Percentiles rank a stretch among this genome's conserved stretches.
Evolutionary conservation across 768 basidiomycete species (phyloP).

Genomic region (Hortiboletus flavorubellus): DNA sequence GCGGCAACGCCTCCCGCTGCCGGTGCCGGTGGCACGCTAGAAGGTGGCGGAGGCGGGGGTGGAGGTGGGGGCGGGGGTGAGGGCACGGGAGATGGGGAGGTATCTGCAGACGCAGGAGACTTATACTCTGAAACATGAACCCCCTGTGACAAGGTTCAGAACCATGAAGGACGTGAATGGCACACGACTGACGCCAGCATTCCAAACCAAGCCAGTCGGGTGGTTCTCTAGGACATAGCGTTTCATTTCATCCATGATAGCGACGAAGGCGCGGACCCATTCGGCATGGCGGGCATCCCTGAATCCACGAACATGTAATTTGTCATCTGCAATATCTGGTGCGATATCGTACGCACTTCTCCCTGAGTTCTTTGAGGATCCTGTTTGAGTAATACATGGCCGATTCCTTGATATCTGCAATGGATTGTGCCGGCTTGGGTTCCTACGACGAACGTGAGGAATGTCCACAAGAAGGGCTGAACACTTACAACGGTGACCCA

Average conservation of each 20-base stretch:
- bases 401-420: conserved; percentile 83
- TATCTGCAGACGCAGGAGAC: conserved; percentile 30
- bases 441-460: conserved; percentile 36
- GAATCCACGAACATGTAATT: conserved; percentile 7
- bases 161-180: not conserved
- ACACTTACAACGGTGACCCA: conserved; percentile 82
- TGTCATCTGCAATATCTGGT: not conserved
- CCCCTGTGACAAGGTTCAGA: conserved; percentile 41
- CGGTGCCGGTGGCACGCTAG: conserved; percentile 38
- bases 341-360: conserved; percentile 58
- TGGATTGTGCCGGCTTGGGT: conserved; percentile 75
- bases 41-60: conserved; percentile 51
- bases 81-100: conserved; percentile 27
- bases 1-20: conserved; percentile 60
- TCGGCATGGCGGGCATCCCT: conserved; percentile 86
- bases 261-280: conserved; percentile 76
- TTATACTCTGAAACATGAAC: conserved; percentile 54
- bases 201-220: conserved; percentile 87
- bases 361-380: conserved; percentile 89
- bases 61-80: conserved; percentile 50
- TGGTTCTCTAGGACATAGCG: conserved; percentile 85
- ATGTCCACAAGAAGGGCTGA: not conserved
- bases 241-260: conserved; percentile 71
- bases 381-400: conserved; percentile 86
- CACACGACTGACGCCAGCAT: conserved; percentile 56